Conservation (phyloP, 805 yeast species). For the Starmera pachycereana region DNA sequence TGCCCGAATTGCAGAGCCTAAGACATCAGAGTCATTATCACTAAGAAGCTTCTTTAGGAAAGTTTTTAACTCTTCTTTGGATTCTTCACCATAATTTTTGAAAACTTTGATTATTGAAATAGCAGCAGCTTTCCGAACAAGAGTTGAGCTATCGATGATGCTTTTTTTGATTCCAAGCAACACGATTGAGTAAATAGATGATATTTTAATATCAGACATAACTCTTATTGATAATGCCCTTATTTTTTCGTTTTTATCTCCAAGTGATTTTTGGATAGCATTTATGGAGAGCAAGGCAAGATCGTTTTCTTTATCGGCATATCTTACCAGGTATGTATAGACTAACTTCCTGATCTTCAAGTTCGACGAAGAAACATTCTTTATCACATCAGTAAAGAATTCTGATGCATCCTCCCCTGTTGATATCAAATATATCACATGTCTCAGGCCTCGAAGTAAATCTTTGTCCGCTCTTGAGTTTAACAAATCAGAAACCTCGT, state of each 20-base stretch:
- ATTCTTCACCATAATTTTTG: constrained; percentile 30
- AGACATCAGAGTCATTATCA: constrained; percentile 60
- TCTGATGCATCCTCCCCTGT: constrained; percentile 26
- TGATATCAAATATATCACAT: constrained; percentile 36
- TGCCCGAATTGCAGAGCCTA: constrained; percentile 56
- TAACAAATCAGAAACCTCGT: constrained; percentile 55
- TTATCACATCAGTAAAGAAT: constrained; percentile 79
- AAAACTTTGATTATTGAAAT: constrained; percentile 56
- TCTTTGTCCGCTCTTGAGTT: constrained; percentile 64
- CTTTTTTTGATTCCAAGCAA: constrained; percentile 62
- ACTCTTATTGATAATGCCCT: constrained; percentile 71
- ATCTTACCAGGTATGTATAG: constrained; percentile 60
- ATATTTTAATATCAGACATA: constrained; percentile 72
- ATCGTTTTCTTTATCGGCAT: constrained; percentile 79
- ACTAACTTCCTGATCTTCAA: constrained; percentile 66
- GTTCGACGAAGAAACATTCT: constrained; percentile 65
- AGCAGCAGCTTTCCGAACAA: constrained; percentile 74
- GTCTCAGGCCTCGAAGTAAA: constrained; percentile 47
- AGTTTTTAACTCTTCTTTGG: constrained; percentile 39
- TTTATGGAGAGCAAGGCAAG: constrained; percentile 84
- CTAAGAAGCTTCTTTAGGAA: constrained; percentile 42
- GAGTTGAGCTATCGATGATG: constrained; percentile 58
- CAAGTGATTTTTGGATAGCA: constrained; percentile 76
- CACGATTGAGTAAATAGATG: constrained; percentile 73
- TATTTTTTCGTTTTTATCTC: constrained; percentile 56